phyloP scores from a whole-genome alignment of 2,329 filamentous ascomycete genomes.

The Aspergillus sp. region DNA sequence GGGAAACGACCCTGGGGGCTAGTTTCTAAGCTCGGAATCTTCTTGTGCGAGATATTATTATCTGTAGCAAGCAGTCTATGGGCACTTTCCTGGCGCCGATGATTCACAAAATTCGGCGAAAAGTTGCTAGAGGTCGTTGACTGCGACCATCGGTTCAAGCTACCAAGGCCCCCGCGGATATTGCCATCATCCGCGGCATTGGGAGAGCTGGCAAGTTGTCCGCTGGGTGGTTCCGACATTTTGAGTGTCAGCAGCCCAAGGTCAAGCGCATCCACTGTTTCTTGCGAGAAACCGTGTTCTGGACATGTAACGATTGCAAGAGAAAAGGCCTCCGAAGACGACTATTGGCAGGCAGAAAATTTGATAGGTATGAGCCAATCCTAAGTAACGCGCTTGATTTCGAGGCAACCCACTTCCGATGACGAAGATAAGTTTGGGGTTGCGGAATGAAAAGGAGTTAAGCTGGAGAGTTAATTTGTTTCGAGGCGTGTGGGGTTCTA shows the following conservation, averaged over 20 bases:
- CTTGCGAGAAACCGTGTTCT: not conserved
- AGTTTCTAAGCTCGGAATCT: conserved; percentile 14
- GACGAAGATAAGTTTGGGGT: not conserved
- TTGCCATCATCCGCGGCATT: conserved; percentile 20
- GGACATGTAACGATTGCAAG: not conserved
- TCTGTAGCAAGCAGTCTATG: conserved; percentile 25
- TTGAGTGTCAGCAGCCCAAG: conserved; percentile 1
- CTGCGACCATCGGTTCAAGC: conserved; percentile 60
- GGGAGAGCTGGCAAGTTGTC: conserved; percentile 4
- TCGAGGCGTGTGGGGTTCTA: not conserved
- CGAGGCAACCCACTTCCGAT: not conserved
- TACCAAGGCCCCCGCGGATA: conserved; percentile 48
- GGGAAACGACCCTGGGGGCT: conserved; percentile 2
- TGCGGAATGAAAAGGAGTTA: not conserved
- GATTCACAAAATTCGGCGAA: conserved; percentile 23
- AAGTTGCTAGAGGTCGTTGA: conserved; percentile 52
- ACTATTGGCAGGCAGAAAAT: not conserved
- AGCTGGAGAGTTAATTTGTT: not conserved
- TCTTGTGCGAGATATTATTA: conserved; percentile 18
- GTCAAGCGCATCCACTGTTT: not conserved
- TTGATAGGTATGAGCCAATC: no score
- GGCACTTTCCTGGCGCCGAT: conserved; percentile 22
- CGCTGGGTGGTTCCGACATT: conserved; percentile 3
- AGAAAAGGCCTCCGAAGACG: not conserved
- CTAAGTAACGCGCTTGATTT: not conserved